These are phyloP conservation scores for Kuraishia piskuri DNA, from an alignment of 805 yeast genomes.

Conservation along the genomic window DNA sequence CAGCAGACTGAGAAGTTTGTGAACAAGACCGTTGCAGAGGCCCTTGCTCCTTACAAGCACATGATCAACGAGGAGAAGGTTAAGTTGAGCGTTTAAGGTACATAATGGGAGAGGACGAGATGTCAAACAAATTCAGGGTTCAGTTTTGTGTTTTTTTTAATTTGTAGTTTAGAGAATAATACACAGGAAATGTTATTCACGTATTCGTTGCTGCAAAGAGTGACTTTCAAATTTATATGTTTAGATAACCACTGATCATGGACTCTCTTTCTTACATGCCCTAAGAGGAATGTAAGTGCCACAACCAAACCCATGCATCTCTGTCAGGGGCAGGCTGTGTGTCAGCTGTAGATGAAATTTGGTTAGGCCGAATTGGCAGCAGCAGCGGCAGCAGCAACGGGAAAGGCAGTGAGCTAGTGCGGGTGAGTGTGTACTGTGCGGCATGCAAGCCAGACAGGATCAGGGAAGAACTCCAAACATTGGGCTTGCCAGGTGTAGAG, in stretches of 20 bases:
- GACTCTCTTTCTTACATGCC: too few relatives aligned
- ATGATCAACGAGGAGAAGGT: constrained; percentile 60
- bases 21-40: constrained; percentile 73
- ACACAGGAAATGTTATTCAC: too few relatives aligned
- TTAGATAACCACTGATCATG: too few relatives aligned
- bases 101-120: neutral
- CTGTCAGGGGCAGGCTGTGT: neutral
- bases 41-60: constrained; percentile 59
- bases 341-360: neutral
- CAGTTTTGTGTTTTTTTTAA: too few relatives aligned
- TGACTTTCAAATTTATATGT: too few relatives aligned
- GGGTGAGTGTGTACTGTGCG: neutral
- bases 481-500: neutral
- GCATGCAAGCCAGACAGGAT: neutral
- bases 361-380: neutral
- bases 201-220: too few relatives aligned
- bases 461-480: neutral
- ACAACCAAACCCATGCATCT: neutral
- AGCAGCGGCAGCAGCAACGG: neutral
- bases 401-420: neutral
- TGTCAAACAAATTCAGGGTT: neutral
- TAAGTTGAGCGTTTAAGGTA: constrained; percentile 62
- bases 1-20: constrained; percentile 94
- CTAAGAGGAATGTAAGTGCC: neutral
- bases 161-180: neutral